Percentiles rank a stretch among this genome's conserved stretches.
These are phyloP conservation scores for Pseudocercospora musae DNA, from an alignment of 2,329 filamentous ascomycete genomes.

Conservation along the genomic window DNA sequence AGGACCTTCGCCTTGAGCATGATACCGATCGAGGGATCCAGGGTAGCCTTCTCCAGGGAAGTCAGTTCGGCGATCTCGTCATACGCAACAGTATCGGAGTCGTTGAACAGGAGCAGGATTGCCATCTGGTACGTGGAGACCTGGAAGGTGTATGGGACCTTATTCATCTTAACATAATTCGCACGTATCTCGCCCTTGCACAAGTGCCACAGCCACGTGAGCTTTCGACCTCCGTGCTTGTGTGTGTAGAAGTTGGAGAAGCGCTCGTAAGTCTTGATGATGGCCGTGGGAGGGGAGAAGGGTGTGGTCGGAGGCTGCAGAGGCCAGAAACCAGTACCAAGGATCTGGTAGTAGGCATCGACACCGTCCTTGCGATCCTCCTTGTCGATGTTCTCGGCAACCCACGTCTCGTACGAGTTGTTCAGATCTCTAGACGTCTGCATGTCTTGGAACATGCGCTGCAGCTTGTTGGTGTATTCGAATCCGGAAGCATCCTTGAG, in stretches of 20 bases:
- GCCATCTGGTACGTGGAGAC: conserved; percentile 99
- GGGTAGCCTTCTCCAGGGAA: conserved; percentile 71
- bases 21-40: conserved; percentile 82
- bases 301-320: conserved; percentile 80
- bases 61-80: conserved; percentile 83
- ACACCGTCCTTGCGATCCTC: conserved; percentile 65
- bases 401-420: conserved; percentile 76
- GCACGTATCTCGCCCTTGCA: conserved; percentile 97
- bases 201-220: conserved; percentile 97
- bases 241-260: conserved; percentile 91
- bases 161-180: conserved; percentile 81
- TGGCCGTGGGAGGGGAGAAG: conserved; percentile 81
- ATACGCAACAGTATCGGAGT: conserved; percentile 78
- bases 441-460: conserved; percentile 99
- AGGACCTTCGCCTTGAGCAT: conserved; percentile 93
- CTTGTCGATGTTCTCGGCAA: conserved; percentile 62
- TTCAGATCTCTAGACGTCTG: conserved; percentile 98
- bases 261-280: conserved; percentile 81
- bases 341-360: conserved; percentile 86
- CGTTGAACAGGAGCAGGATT: conserved; percentile 90
- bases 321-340: conserved; percentile 97
- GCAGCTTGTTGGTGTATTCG: conserved; percentile 98
- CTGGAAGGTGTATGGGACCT: conserved; percentile 93
- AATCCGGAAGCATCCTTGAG: conserved; percentile 98
- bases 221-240: conserved; percentile 93